Evolutionary conservation across 2,329 filamentous ascomycete genomes (phyloP).

Genomic region (Arthrinium puccinioides): DNA sequence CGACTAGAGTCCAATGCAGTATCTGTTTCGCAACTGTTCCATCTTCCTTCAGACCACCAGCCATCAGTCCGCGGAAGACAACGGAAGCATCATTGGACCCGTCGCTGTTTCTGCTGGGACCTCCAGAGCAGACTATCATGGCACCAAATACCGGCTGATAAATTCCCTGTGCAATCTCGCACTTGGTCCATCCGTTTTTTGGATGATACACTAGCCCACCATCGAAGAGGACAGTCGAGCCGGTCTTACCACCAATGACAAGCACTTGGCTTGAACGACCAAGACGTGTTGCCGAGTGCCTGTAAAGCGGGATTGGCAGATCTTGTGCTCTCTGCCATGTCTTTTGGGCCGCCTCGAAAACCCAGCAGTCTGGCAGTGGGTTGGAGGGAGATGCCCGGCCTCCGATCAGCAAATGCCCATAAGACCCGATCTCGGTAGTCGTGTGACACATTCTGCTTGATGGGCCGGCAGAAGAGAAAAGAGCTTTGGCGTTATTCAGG

Average conservation of each 20-base stretch:
- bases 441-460: constrained; percentile 65
- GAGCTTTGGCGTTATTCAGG: constrained; percentile 19
- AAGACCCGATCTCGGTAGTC: constrained; percentile 55
- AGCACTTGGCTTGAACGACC: constrained; percentile 44
- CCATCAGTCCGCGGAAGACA: constrained; percentile 51
- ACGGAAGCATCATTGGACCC: constrained; percentile 10
- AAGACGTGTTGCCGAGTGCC: constrained; percentile 59
- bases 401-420: constrained; percentile 60
- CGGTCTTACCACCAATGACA: constrained; percentile 55
- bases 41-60: constrained; percentile 63
- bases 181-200: constrained; percentile 38
- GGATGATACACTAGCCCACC: constrained; percentile 47
- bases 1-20: constrained; percentile 55
- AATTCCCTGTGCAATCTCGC: constrained; percentile 24
- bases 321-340: constrained; percentile 58
- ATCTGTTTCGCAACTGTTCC: constrained; percentile 56
- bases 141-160: constrained; percentile 37
- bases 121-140: constrained; percentile 23
- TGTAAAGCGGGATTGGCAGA: constrained; percentile 65
- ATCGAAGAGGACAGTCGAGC: constrained; percentile 37
- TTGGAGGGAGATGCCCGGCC: constrained; percentile 71
- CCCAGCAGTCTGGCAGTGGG: constrained; percentile 68
- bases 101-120: constrained; percentile 13
- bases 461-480: constrained; percentile 25
- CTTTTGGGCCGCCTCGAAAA: constrained; percentile 46